Percentiles rank a stretch among this genome's conserved stretches.
Conservation (phyloP, 768 basidiomycete species). For the Mycena leptocephala region DNA sequence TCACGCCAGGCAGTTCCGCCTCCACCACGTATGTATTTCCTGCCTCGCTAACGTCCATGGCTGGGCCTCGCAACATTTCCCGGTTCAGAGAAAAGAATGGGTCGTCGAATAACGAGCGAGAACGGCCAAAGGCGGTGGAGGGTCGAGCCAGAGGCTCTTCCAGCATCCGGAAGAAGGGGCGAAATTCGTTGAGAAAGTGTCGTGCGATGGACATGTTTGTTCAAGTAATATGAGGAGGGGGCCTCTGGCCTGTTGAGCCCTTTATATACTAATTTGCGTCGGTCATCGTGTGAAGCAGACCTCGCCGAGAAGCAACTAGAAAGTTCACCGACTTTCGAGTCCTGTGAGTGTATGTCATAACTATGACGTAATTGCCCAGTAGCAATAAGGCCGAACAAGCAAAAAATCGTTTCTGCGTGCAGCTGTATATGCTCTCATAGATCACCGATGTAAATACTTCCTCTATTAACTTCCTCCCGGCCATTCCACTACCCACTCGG, state of each 20-base stretch:
- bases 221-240: not conserved
- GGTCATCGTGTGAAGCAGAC: conserved; percentile 27
- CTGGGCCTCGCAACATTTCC: conserved; percentile 60
- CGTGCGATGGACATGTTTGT: conserved; percentile 76
- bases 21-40: conserved; percentile 78
- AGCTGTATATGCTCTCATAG: conserved; percentile 31
- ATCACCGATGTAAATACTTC: conserved; percentile 33
- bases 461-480: conserved; percentile 57
- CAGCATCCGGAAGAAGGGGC: conserved; percentile 83
- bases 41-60: conserved; percentile 80
- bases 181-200: conserved; percentile 77
- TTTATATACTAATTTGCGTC: conserved; percentile 25
- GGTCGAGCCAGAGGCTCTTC: conserved; percentile 75
- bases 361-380: not conserved
- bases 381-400: too few species aligned
- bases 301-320: conserved; percentile 16
- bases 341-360: too few species aligned
- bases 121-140: conserved; percentile 44
- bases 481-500: conserved; percentile 89
- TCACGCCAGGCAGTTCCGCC: conserved; percentile 85
- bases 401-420: too few species aligned
- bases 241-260: conserved; percentile 7
- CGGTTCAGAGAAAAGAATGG: conserved; percentile 58
- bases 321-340: conserved; percentile 19
- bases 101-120: conserved; percentile 63